Conservation (phyloP, 2,329 filamentous ascomycete genomes). For the Sporothrix inflata region DNA sequence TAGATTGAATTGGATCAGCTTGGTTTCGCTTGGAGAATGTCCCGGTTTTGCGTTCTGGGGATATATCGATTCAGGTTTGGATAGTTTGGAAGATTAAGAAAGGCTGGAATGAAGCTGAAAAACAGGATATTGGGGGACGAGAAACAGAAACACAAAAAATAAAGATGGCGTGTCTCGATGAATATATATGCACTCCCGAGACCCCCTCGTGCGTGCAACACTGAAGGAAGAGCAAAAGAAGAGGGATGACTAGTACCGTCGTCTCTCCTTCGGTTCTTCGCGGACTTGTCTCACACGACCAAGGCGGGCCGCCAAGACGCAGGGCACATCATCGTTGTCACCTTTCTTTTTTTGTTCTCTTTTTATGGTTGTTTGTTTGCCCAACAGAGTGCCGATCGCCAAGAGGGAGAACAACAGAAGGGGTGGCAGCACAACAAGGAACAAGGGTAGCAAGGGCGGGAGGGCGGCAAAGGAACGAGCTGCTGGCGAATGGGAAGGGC, state of each 20-base stretch:
- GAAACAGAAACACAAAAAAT: conserved; percentile 6
- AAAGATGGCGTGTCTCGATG: neutral
- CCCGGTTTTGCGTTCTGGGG: neutral
- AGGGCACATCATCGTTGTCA: conserved; percentile 11
- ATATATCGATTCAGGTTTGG: neutral
- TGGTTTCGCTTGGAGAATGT: neutral
- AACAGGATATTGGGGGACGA: neutral
- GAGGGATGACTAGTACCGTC: conserved; percentile 21
- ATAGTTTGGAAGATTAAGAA: neutral
- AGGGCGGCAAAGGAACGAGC: neutral
- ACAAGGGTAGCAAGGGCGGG: conserved; percentile 4
- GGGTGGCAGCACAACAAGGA: neutral
- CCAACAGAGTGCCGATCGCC: conserved; percentile 6
- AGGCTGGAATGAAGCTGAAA: neutral
- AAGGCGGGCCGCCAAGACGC: conserved; percentile 25
- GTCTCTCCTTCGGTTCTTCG: neutral
- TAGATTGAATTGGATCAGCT: neutral
- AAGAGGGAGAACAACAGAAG: neutral
- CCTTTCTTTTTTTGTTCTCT: neutral
- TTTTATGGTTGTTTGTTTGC: neutral
- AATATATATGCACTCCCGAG: neutral
- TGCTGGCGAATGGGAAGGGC: neutral
- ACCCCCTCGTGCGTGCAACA: neutral
- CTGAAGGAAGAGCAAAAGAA: neutral
- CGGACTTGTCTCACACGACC: neutral